Conservation (phyloP, 2,329 filamentous ascomycete species). For the Aspergillus piperis region DNA sequence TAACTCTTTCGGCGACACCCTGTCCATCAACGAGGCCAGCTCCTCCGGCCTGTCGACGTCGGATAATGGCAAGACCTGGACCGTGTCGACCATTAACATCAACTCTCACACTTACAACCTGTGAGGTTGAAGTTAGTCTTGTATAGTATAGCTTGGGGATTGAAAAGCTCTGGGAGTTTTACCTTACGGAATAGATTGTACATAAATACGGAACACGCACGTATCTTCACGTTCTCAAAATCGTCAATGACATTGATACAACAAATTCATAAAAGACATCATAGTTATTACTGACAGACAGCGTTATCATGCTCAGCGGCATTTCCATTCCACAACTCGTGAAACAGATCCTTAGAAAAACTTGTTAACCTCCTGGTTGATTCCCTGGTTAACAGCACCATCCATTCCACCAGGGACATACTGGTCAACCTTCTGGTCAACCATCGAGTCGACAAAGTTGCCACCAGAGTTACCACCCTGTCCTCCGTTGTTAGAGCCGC, state of each 20-base stretch:
- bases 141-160: not conserved
- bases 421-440: slow-evolving; percentile 1
- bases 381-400: not conserved
- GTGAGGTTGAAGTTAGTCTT: not conserved
- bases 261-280: too few relatives aligned
- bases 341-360: not conserved
- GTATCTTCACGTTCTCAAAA: too few relatives aligned
- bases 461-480: not conserved
- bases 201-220: too few relatives aligned
- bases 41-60: slow-evolving; percentile 29
- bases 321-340: not conserved
- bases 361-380: not conserved
- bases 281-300: too few relatives aligned
- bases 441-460: not conserved
- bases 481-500: not conserved
- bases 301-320: too few relatives aligned
- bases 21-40: slow-evolving; percentile 29
- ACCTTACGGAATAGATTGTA: too few relatives aligned
- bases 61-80: slow-evolving; percentile 31
- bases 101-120: slow-evolving; percentile 28
- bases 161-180: too few relatives aligned
- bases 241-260: too few relatives aligned
- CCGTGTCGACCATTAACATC: slow-evolving; percentile 31
- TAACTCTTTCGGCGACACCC: slow-evolving; percentile 27
- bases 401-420: not conserved